phyloP scores from a whole-genome alignment of 1,139 yeast species.

The Pichia kudriavzevii region DNA sequence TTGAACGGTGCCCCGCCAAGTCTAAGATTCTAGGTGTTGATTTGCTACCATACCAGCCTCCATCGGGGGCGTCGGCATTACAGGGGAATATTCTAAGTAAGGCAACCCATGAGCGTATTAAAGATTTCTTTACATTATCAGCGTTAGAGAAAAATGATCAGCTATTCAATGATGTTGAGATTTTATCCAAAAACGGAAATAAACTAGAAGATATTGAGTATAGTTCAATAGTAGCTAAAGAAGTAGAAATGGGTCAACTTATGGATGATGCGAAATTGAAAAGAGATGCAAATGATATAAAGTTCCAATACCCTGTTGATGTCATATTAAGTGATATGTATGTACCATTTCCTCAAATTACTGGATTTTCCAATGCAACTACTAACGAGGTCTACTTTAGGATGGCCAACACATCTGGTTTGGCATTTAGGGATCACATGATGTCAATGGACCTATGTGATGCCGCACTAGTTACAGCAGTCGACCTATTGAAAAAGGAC shows the following conservation, averaged over 20 bases:
- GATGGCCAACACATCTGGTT: conserved; percentile 70
- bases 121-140: conserved; percentile 44
- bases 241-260: conserved; percentile 5
- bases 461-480: conserved; percentile 73
- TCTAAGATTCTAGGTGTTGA: conserved; percentile 84
- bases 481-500: conserved; percentile 56
- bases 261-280: conserved; percentile 4
- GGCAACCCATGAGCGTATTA: conserved; percentile 53
- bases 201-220: conserved; percentile 6
- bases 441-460: conserved; percentile 78
- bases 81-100: conserved; percentile 82
- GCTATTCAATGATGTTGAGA: conserved; percentile 10
- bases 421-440: conserved; percentile 53
- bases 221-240: conserved; percentile 13
- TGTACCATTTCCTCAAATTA: conserved; percentile 59
- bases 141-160: conserved; percentile 16
- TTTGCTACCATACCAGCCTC: conserved; percentile 69
- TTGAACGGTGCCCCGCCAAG: conserved; percentile 43
- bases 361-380: conserved; percentile 64
- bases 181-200: conserved; percentile 8
- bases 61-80: conserved; percentile 66
- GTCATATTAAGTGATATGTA: conserved; percentile 83
- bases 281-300: conserved; percentile 1
- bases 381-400: conserved; percentile 69
- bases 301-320: conserved; percentile 40